Evolutionary conservation across 495 filamentous ascomycete genomes (phyloP).

Genomic region (Neurospora africana): DNA sequence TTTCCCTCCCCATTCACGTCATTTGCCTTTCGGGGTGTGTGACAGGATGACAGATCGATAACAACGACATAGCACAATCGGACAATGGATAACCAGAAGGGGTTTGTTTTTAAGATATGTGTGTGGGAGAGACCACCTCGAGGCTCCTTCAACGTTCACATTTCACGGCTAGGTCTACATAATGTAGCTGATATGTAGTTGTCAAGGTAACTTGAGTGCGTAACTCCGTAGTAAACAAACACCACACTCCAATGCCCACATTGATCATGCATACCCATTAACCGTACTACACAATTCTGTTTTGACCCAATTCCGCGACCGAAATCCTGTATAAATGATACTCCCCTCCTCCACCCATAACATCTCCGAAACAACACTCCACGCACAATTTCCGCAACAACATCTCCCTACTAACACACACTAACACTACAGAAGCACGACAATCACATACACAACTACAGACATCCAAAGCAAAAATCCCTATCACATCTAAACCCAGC

Average conservation of each 20-base stretch:
- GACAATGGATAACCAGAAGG: background rate
- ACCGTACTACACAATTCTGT: background rate
- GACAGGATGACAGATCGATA: background rate
- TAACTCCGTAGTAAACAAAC: background rate
- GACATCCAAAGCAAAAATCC: slow-evolving; percentile 34
- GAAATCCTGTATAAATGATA: background rate
- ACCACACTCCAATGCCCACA: background rate
- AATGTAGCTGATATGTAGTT: background rate
- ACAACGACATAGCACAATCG: background rate
- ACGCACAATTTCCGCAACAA: background rate
- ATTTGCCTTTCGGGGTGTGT: background rate
- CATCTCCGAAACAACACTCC: background rate
- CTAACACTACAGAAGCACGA: background rate
- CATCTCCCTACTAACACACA: background rate
- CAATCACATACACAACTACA: background rate
- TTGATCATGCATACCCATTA: background rate
- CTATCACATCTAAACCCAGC: slow-evolving; percentile 29
- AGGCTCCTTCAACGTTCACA: background rate
- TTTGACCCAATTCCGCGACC: background rate
- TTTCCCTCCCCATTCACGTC: background rate
- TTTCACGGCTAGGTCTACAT: background rate
- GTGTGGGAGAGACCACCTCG: background rate
- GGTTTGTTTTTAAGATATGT: background rate
- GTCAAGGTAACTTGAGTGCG: background rate
- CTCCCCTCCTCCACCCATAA: background rate